These are phyloP conservation scores for Suaeda aralocaspica DNA, from an alignment of 148 eudicot species.

Conservation along the genomic window DNA sequence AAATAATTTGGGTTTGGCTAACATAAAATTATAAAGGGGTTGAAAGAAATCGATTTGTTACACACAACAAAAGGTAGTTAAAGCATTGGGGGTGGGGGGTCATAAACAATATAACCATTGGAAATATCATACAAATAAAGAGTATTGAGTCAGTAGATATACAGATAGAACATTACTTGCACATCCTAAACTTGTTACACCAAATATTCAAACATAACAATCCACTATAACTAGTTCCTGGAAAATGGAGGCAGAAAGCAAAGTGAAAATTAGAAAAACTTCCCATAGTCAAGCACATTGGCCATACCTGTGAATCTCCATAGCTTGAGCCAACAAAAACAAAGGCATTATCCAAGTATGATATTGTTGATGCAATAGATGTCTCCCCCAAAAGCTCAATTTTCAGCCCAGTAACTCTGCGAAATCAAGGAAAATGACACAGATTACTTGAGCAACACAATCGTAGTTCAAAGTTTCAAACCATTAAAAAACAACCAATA, in stretches of 20 bases:
- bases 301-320: constrained; percentile 95
- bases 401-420: constrained; percentile 95
- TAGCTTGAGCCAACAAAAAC: constrained; percentile 92
- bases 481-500: not conserved
- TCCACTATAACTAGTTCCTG: not conserved
- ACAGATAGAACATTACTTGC: not conserved
- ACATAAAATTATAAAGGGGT: no score
- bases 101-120: no score
- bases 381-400: constrained; percentile 97
- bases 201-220: not conserved
- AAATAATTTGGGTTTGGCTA: no score
- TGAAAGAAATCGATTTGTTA: no score
- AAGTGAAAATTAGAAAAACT: not conserved
- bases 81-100: no score
- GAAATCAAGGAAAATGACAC: constrained; percentile 21
- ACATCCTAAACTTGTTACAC: not conserved
- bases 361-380: constrained; percentile 87
- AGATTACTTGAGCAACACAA: constrained; percentile 9
- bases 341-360: constrained; percentile 94
- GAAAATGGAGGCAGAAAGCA: not conserved
- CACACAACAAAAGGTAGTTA: no score
- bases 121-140: not conserved
- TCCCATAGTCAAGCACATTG: constrained; percentile 1
- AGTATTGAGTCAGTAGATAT: no score
- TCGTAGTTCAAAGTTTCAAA: no score